Base-by-base conservation (phyloP, 2,329 filamentous ascomycete species). In the Hypoxylon sp. region DNA sequence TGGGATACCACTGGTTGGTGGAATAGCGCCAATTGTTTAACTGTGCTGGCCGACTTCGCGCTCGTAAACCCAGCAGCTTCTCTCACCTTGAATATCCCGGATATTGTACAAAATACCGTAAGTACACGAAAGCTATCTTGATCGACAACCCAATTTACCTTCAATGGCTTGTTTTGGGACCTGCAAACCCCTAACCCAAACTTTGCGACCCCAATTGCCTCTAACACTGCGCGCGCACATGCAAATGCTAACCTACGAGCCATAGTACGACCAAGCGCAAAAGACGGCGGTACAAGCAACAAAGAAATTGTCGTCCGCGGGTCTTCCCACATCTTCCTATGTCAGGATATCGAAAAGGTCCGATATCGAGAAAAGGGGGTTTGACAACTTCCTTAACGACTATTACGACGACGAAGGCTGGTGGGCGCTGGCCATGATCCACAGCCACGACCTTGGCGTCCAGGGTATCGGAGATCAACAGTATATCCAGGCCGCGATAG, bases 401-500 rank as follows among this genome's bases (percentile, higher is more conserved):
- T 84, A 73, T 59, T 84, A 83, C 60, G 82, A 86, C 60, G 82
- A 86, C 63, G 79, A 83, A 66, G 77, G 82, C 23, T 86, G 82
- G 82, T 86, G 83, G 83, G 82, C 77, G 2, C 71, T 85, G 41
- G 82, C 75, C 9, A 60, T 79, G 74, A 78, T 85, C 50, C 74
- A 77, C 29, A 72, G 76, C 4, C 81, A 76, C 62, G 82, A 84
- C 64, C 66, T 79, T 15, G 62, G 63, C 7, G 58, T 60, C 13
- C 27, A 30, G 36, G 60, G 63, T 7, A 80, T 73, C 2, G 68
- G 70, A 7, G 67, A 79, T 12, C 38, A 62, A 5, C 69, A 69
- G 26, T 84, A 82, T 60, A 75, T 84, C 8, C 60, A 76, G 43
- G 73, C 74, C 29, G 81, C 82, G 1, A 73, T 77, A 50, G 59